Evolutionary conservation across 495 filamentous ascomycete genomes (phyloP).

Genomic region (Aspergillus panamensis): DNA sequence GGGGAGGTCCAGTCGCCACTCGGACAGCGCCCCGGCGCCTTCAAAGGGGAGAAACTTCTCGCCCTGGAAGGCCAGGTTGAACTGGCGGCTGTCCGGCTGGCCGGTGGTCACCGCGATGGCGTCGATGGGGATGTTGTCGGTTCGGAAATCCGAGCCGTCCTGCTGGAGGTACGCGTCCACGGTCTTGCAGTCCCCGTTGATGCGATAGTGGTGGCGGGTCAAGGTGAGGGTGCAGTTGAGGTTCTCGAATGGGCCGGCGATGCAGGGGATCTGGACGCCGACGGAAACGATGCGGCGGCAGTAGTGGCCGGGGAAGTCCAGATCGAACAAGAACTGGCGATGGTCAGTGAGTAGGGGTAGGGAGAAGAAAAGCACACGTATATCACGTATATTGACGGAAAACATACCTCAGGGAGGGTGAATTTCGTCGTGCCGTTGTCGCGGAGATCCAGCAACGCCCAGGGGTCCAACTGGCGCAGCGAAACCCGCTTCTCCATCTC

Average conservation of each 20-base stretch:
- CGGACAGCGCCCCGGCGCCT: neutral
- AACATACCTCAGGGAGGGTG: conserved; percentile 33
- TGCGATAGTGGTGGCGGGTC: neutral
- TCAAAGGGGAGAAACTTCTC: neutral
- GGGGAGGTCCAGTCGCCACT: neutral
- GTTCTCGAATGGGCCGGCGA: neutral
- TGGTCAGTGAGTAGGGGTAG: no score
- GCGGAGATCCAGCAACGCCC: conserved; percentile 26
- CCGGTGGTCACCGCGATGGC: neutral
- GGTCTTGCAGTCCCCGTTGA: neutral
- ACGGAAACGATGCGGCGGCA: conserved; percentile 26
- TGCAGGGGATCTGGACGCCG: neutral
- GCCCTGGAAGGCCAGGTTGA: conserved; percentile 2
- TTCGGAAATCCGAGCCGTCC: neutral
- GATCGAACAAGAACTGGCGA: conserved; percentile 32
- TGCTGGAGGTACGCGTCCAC: neutral
- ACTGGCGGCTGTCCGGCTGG: neutral
- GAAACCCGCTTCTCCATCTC: conserved; percentile 37
- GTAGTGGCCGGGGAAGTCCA: conserved; percentile 46
- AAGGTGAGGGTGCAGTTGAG: neutral
- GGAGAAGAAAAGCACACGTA: no score
- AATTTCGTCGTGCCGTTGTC: conserved; percentile 9
- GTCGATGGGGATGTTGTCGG: neutral
- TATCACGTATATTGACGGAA: no score
- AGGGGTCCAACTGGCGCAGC: conserved; percentile 26